Evolutionary conservation across 495 filamentous ascomycete genomes (phyloP).

Genomic region (Penicillium coprophilum): DNA sequence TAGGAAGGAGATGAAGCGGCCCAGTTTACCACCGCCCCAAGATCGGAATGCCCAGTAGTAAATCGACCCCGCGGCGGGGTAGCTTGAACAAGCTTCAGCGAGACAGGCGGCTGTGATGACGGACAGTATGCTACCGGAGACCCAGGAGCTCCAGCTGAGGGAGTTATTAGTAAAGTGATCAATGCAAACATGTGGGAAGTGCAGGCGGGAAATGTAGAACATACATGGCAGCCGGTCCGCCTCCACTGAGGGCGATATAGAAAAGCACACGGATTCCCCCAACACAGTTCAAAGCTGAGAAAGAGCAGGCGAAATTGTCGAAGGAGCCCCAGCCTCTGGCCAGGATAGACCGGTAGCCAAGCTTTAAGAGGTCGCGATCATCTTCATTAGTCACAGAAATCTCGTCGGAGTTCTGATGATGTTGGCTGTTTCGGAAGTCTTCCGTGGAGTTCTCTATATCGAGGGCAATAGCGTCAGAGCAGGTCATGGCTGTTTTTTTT

Average conservation of each 20-base stretch:
- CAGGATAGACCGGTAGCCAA: slow-evolving; percentile 36
- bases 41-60: slow-evolving; percentile 44
- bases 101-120: slow-evolving; percentile 38
- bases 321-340: slow-evolving; percentile 34
- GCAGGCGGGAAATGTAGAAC: neutral
- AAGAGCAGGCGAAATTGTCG: slow-evolving; percentile 39
- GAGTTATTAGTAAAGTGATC: slow-evolving; percentile 7
- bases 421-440: slow-evolving; percentile 7
- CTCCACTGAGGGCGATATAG: slow-evolving; percentile 36
- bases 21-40: slow-evolving; percentile 31
- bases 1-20: slow-evolving; percentile 35
- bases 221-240: slow-evolving; percentile 36
- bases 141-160: slow-evolving; percentile 34
- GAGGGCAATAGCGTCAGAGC: neutral
- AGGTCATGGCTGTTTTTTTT: neutral
- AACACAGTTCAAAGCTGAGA: slow-evolving; percentile 35
- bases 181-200: neutral
- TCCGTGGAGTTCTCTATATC: slow-evolving; percentile 16
- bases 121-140: slow-evolving; percentile 37
- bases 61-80: slow-evolving; percentile 37
- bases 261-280: slow-evolving; percentile 37
- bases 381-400: slow-evolving; percentile 28
- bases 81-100: slow-evolving; percentile 37
- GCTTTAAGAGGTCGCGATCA: slow-evolving; percentile 33
- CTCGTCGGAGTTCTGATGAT: slow-evolving; percentile 7